Evolutionary conservation across 2,329 filamentous ascomycete genomes (phyloP).

Genomic region (Phialemonium atrogriseum): DNA sequence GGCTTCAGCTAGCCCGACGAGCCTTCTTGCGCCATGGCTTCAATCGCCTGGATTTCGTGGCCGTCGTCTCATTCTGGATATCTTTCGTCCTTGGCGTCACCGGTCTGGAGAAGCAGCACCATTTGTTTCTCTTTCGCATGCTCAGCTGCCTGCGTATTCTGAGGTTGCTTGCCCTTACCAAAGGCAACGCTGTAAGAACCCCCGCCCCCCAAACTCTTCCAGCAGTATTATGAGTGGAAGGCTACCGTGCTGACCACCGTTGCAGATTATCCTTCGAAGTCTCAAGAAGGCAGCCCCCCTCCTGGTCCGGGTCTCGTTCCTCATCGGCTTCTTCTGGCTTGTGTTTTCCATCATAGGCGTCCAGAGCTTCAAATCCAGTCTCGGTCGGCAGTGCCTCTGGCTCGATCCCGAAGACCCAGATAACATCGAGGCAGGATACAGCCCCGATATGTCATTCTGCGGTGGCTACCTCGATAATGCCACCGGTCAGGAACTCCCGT

Average conservation of each 20-base stretch:
- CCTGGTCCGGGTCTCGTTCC: constrained; percentile 84
- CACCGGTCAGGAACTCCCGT: constrained; percentile 54
- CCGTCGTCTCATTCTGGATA: constrained; percentile 92
- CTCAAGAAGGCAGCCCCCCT: constrained; percentile 91
- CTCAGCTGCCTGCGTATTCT: constrained; percentile 90
- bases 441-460: constrained; percentile 67
- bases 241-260: constrained; percentile 7
- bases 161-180: constrained; percentile 82
- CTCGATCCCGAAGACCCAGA: constrained; percentile 52
- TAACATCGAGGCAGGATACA: constrained; percentile 47
- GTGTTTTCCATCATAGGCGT: constrained; percentile 94
- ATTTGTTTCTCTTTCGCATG: constrained; percentile 92
- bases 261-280: constrained; percentile 81
- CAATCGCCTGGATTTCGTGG: constrained; percentile 90
- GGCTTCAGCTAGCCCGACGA: constrained; percentile 76
- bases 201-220: background rate
- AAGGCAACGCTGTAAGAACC: constrained; percentile 72
- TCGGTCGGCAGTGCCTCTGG: constrained; percentile 73
- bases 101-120: constrained; percentile 58
- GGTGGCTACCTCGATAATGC: constrained; percentile 66
- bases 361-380: constrained; percentile 86
- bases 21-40: constrained; percentile 94
- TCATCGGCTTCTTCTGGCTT: constrained; percentile 96
- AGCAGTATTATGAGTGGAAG: background rate
- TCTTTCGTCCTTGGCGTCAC: constrained; percentile 67